Conservation (phyloP, 2,329 filamentous ascomycete species). For the Lachnum nothofagi region DNA sequence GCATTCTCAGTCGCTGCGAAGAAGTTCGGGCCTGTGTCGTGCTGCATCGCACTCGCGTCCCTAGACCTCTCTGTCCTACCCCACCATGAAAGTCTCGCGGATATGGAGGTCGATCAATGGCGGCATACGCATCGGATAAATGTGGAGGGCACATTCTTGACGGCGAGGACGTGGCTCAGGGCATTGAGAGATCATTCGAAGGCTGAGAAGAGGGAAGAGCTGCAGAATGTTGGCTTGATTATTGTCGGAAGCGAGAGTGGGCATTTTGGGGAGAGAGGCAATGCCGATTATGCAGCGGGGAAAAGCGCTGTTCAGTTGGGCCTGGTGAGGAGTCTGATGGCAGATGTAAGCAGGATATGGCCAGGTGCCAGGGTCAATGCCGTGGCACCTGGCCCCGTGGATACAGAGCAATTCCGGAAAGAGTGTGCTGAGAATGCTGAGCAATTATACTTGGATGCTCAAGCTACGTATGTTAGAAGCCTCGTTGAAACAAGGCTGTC, state of each 20-base stretch:
- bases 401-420: slow-evolving; percentile 39
- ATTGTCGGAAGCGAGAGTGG: slow-evolving; percentile 44
- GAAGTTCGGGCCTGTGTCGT: slow-evolving; percentile 29
- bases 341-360: slow-evolving; percentile 37
- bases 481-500: not conserved
- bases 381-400: slow-evolving; percentile 42
- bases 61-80: slow-evolving; percentile 40
- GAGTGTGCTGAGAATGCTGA: slow-evolving; percentile 37
- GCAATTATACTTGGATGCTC: slow-evolving; percentile 38
- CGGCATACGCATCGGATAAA: slow-evolving; percentile 40
- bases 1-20: slow-evolving; percentile 30
- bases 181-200: slow-evolving; percentile 30
- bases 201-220: slow-evolving; percentile 17
- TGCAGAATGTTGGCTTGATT: slow-evolving; percentile 38
- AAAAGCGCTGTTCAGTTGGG: slow-evolving; percentile 44
- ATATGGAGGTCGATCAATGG: slow-evolving; percentile 38
- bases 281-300: slow-evolving; percentile 41
- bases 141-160: slow-evolving; percentile 40
- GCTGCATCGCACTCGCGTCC: slow-evolving; percentile 40
- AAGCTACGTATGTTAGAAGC: slow-evolving; percentile 35
- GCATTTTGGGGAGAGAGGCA: slow-evolving; percentile 39
- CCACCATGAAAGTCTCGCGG: slow-evolving; percentile 36
- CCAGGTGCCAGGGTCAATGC: slow-evolving; percentile 37
- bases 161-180: slow-evolving; percentile 39
- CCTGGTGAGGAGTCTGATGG: slow-evolving; percentile 38